Evolutionary conservation across 2,329 filamentous ascomycete genomes (phyloP), one percentile per base, ranked within the genome.

Genomic region (Aureobasidium musti): DNA sequence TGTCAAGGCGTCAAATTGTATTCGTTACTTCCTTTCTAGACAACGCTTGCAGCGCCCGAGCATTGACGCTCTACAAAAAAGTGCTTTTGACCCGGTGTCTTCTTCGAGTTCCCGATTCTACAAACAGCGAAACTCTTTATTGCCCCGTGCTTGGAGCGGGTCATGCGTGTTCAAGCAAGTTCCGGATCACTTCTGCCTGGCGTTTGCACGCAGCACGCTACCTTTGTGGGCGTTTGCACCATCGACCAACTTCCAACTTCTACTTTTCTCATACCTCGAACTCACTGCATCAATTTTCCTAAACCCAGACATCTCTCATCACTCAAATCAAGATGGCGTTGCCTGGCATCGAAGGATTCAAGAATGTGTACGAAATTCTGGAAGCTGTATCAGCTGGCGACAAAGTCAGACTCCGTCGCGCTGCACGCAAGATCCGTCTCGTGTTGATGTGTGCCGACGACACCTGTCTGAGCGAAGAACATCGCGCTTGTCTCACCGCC

Each of bases 361-460:
- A 5, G 8, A 63, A 63, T 30, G 59, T 63, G 21, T 41, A 63
- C 33, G 45, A 63, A 5, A 52, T 63, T 6, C 45, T 63, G 45
- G 35, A 52, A 30, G 59, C 59, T 13, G 30, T 30, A 2, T 37
- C 43, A 10, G 30, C 47, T 23, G 33, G 59, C 21, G 45, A 63
- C n/a, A 63, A 63, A 17, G 7, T 30, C 35, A 37, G 26, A 14
- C 59, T 63, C n/a, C 59, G 47, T 14, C 45, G 59, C 21, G 59
- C 35, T 63, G 59, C 59, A 7, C 59, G 59, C 59, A 63, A 52
- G 59, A 52, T 63, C 19, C 59, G 59, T 17, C 59, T 63, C 7
- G 59, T 63, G 14, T 41, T 52, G 47, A 50, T 63, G 43, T 63
- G 59, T 30, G 59, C 45, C 30, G 45, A 50, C 7, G 26, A 63